phyloP scores from a whole-genome alignment of 1,139 yeast genomes.

The Yamadazyma diospyri region DNA sequence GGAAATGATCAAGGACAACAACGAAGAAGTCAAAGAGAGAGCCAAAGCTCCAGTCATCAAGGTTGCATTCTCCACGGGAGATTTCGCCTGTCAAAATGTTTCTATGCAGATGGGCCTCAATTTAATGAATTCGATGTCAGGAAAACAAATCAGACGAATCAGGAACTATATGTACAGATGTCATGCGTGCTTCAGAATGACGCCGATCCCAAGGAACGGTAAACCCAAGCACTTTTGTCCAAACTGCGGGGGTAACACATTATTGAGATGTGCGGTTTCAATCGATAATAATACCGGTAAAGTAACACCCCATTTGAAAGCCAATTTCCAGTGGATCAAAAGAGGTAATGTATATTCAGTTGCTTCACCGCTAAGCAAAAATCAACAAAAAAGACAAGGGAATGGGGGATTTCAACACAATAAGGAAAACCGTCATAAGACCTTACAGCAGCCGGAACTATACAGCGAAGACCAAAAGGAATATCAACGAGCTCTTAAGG shows the following conservation, averaged over 20 bases:
- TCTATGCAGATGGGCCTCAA: constrained; percentile 87
- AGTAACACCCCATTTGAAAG: constrained; percentile 84
- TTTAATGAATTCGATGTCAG: constrained; percentile 80
- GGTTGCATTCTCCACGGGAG: constrained; percentile 90
- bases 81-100: constrained; percentile 96
- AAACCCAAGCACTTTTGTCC: constrained; percentile 87
- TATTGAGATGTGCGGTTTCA: constrained; percentile 87
- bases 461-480: constrained; percentile 94
- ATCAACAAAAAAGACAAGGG: constrained; percentile 58
- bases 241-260: constrained; percentile 91
- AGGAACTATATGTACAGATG: constrained; percentile 94
- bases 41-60: constrained; percentile 35
- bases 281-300: constrained; percentile 77
- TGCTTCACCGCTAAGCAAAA: constrained; percentile 69
- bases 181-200: constrained; percentile 88
- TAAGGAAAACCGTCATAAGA: constrained; percentile 54
- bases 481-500: constrained; percentile 80
- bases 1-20: constrained; percentile 62
- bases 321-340: constrained; percentile 90
- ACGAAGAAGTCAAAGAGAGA: constrained; percentile 34
- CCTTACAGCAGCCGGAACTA: constrained; percentile 50
- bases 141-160: constrained; percentile 78
- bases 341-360: constrained; percentile 81
- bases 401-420: constrained; percentile 72
- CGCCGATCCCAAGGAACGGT: constrained; percentile 75